Evolutionary conservation across 768 basidiomycete genomes (phyloP).

Genomic region (Boletus rufocinnamomeus): DNA sequence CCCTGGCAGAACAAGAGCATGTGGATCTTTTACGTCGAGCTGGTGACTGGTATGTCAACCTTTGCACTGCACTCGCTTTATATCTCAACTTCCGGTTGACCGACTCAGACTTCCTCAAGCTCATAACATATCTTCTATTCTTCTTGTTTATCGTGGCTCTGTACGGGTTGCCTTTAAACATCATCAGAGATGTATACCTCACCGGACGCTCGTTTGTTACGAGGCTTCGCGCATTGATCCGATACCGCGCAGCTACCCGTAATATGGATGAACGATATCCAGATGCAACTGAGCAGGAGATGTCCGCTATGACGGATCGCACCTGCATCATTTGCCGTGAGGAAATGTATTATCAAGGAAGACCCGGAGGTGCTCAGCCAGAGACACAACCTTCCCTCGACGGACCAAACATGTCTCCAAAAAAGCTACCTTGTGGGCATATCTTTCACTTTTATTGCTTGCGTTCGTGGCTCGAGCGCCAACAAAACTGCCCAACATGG

Average conservation of each 20-base stretch:
- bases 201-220: slow-evolving; percentile 91
- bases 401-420: slow-evolving; percentile 93
- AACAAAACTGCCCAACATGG: slow-evolving; percentile 99
- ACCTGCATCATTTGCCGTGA: slow-evolving; percentile 99
- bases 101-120: slow-evolving; percentile 82
- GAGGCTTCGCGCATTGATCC: slow-evolving; percentile 82
- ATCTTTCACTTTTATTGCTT: slow-evolving; percentile 98
- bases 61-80: neutral
- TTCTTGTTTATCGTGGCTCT: slow-evolving; percentile 92
- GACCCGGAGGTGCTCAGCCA: slow-evolving; percentile 25
- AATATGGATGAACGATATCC: slow-evolving; percentile 98
- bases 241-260: slow-evolving; percentile 90
- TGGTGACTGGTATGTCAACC: slow-evolving; percentile 71
- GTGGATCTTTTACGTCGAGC: slow-evolving; percentile 93
- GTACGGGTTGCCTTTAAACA: slow-evolving; percentile 95
- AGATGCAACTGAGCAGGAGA: slow-evolving; percentile 84
- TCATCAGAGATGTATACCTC: slow-evolving; percentile 95
- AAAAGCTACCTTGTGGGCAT: slow-evolving; percentile 95
- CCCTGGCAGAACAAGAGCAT: slow-evolving; percentile 99
- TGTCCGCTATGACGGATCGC: slow-evolving; percentile 77
- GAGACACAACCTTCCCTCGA: slow-evolving; percentile 40
- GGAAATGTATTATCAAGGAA: slow-evolving; percentile 68
- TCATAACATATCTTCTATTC: slow-evolving; percentile 90
- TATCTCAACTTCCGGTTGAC: slow-evolving; percentile 10
- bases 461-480: slow-evolving; percentile 95